Evolutionary conservation across 371 early-diverging fungal species (phyloP).

Genomic region (Sporodiniella umbellata): DNA sequence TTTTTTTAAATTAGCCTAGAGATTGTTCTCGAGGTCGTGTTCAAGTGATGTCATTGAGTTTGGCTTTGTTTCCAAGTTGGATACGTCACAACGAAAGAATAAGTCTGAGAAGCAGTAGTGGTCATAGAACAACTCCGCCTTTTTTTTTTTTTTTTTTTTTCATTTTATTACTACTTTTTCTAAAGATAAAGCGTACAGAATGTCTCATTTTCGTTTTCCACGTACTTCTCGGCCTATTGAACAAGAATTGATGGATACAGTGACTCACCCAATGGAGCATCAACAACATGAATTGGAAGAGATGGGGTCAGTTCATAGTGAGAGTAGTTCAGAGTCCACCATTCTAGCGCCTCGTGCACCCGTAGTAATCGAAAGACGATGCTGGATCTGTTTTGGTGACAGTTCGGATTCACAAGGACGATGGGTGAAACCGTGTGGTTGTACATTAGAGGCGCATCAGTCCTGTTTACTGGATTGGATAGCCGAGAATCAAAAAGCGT

Average conservation of each 20-base stretch:
- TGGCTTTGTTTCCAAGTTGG: too few species aligned
- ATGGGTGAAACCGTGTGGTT: constrained; percentile 77
- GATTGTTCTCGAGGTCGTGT: too few species aligned
- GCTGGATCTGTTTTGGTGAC: constrained; percentile 72
- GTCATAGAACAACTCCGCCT: too few species aligned
- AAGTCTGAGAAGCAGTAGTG: too few species aligned
- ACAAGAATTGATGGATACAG: constrained; percentile 17
- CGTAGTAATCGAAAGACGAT: constrained; percentile 27
- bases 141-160: neutral
- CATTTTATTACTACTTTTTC: constrained; percentile 1
- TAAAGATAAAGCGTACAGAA: neutral
- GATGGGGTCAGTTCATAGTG: neutral
- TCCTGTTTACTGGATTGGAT: constrained; percentile 78
- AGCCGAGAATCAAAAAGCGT: constrained; percentile 63
- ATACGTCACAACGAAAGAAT: neutral
- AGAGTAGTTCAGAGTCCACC: constrained; percentile 25
- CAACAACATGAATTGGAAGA: neutral
- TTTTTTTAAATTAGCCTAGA: too few species aligned
- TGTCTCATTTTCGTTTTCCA: constrained; percentile 23
- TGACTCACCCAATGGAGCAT: neutral
- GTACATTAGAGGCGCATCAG: constrained; percentile 71
- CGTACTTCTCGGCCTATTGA: constrained; percentile 12
- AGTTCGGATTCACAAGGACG: constrained; percentile 53
- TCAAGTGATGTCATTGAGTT: too few species aligned
- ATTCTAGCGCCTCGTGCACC: constrained; percentile 26